Evolutionary conservation across 441 rosid species (phyloP), one percentile per base, ranked within the genome.

Genomic region (Viola pubescens): DNA sequence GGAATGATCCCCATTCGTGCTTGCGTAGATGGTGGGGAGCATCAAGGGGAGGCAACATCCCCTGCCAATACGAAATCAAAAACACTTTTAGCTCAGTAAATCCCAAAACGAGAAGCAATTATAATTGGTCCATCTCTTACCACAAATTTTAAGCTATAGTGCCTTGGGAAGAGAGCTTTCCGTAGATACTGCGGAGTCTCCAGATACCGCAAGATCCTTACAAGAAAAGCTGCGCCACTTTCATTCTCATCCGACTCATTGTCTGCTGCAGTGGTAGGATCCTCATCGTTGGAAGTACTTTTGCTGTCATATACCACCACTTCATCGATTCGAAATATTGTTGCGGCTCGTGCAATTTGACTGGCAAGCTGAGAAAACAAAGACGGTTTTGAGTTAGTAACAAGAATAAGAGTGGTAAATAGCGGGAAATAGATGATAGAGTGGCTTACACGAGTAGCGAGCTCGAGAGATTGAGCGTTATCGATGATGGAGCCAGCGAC

Each of bases 21-120:
- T 82, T 88, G 63, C 97, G 96, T 66, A 94, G 52, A 80, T 94
- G 97, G 70, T 90, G 97, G 5, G 97, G 99, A 68, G 97, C 97
- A 80, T 94, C 97, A 71, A 94, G 87, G 6, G 97, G 97, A 8
- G 97, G 99, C 77, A 90, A 75, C 85, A 94, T 71, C 56, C 97
- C 98, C 97, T 90, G 64, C 26, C 9, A 58, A 58, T 64, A 42
- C 7, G 19, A 19, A 13, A 56, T 14, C 6, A 45, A 39, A 26
- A 41, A 41, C 38, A 51, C 4, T 10, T 58, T 54, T 38, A 64
- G 56, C 7, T 52, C 55, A 65, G 5, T 9, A 45, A 37, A 37
- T n/a, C 45, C 39, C 37, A 49, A 14, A 37, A 42, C 11, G 47
- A 51, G 34, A 45, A 54, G 56, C 19, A 59, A 46, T 40, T 46